A percentile compares a stretch with the other conserved stretches of the same genome.
Evolutionary conservation across 2,329 filamentous ascomycete species (phyloP).

Genomic region (Trichoderma aggressivum): DNA sequence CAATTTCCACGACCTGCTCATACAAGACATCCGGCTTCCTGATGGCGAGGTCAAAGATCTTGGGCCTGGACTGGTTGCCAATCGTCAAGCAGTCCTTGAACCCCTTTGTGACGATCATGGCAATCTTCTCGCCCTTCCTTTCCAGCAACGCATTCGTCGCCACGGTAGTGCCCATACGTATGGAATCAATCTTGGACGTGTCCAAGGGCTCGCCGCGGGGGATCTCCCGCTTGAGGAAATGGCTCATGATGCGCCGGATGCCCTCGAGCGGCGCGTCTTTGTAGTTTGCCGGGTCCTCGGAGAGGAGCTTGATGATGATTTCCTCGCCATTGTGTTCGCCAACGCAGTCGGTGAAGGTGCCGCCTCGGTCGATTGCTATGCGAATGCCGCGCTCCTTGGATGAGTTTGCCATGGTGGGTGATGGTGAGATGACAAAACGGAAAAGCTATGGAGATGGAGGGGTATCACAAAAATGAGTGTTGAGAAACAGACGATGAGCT

Average conservation of each 20-base stretch:
- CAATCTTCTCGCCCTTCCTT: conserved; percentile 84
- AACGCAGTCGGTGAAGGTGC: conserved; percentile 90
- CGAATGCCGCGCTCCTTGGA: conserved; percentile 57
- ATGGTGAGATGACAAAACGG: not conserved
- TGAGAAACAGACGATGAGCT: not conserved
- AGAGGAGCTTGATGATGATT: conserved; percentile 82
- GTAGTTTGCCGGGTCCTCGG: conserved; percentile 88
- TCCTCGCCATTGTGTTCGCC: conserved; percentile 77
- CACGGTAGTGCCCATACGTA: conserved; percentile 94
- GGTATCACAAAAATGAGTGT: not conserved
- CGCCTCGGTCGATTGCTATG: conserved; percentile 76
- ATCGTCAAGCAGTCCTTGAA: conserved; percentile 87
- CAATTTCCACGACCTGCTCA: conserved; percentile 79
- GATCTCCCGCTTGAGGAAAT: conserved; percentile 71
- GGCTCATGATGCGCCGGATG: conserved; percentile 79
- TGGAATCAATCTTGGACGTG: conserved; percentile 80
- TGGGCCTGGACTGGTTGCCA: conserved; percentile 84
- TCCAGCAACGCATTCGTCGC: conserved; percentile 90
- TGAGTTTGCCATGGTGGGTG: conserved; percentile 33
- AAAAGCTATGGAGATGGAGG: not conserved
- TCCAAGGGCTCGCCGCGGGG: conserved; percentile 77
- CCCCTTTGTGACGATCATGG: conserved; percentile 80
- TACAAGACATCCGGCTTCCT: conserved; percentile 84
- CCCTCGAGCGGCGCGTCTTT: conserved; percentile 87
- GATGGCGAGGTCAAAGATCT: conserved; percentile 89